Evolutionary conservation across 345 rosid genomes (phyloP), one percentile per base, ranked within the genome.

Genomic region (Acer negundo): DNA sequence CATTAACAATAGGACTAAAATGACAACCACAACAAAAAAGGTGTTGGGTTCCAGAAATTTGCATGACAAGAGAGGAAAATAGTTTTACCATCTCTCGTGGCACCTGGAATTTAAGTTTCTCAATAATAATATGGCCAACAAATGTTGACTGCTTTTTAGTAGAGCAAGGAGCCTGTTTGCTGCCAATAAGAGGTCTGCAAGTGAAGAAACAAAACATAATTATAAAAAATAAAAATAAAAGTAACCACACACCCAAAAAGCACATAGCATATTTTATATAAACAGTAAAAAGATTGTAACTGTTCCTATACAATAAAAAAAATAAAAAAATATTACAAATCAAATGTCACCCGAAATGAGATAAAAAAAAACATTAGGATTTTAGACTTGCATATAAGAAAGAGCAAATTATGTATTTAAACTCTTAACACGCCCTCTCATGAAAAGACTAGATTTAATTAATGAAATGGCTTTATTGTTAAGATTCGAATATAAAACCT

Each of bases 101-200:
- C 87, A 49, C 75, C 71, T 85, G 84, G 65, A 40, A 83, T 82
- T 81, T 86, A 63, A 75, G 74, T 79, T 82, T 85, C 70, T 76
- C 86, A 71, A 87, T 78, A 46, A 65, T 75, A 77, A 92, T 82
- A 88, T 97, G 97, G 77, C 99, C 99, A 3, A 70, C 44, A 82
- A 86, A 93, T 53, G 85, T 55, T 24, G 86, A 70, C 28, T 77
- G 88, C 86, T 87, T 90, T 76, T 78, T 86, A 22, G 74, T 82
- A 62, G 89, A 87, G 86, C 79, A 82, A 79, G 86, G 82, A 83
- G 83, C 78, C n/a, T 85, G 86, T 67, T 85, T 26, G 69, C 89
- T 78, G 61, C 90, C 97, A 73, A 97, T 86, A 80, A 97, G 86
- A 65, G 95, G 90, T 90, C 99, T 96, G 82, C 84, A 80, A 81